Base-by-base conservation (phyloP, 768 basidiomycete genomes). In the Dioszegia aurantiaca region DNA sequence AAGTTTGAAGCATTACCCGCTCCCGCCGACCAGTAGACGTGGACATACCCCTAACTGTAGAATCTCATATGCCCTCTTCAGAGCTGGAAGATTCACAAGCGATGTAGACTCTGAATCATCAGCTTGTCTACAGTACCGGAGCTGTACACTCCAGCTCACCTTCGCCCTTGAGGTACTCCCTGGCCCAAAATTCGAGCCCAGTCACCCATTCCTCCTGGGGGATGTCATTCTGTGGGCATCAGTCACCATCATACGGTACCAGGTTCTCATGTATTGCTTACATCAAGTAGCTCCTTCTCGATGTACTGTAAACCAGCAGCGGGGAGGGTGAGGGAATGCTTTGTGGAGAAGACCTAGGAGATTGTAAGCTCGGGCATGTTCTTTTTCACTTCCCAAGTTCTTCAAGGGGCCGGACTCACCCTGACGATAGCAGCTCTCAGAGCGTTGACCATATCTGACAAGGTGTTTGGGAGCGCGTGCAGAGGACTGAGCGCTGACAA, bases 81-180 rank as follows among this genome's bases (percentile, higher is more conserved):
- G 55, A 2, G 68, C 71, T 14, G 67, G 59, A 0, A 74, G 62
- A 4, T 73, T 73, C 10, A 76, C 71, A 17, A 76, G 60, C 1
- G 75, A 71, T 6, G 71, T 70, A 2, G 75, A 73, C 31, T 76
- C 75, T 76, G 23, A 16, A 36, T 11, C 33, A 41, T 62, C 43
- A 62, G 61, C 53, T 40, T 21, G 1, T n/a, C 26, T 51, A 19
- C 17, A 17, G 11, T 24, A 37, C 9, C 37, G 19, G 26, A 12
- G 27, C n/a, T 21, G 44, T 26, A 21, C 12, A 26, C 24, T 1
- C 5, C 24, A 43, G 49, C 70, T 59, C 31, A 76, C 75, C 75
- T 67, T 76, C 75, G 21, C 73, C 75, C 49, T 70, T 71, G 24
- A 76, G 64, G 58, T 76, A 76, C 52, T 76, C 75, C 55, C 62